Evolutionary conservation across 2,329 filamentous ascomycete species (phyloP).

Genomic region (Spiromastix sp.): DNA sequence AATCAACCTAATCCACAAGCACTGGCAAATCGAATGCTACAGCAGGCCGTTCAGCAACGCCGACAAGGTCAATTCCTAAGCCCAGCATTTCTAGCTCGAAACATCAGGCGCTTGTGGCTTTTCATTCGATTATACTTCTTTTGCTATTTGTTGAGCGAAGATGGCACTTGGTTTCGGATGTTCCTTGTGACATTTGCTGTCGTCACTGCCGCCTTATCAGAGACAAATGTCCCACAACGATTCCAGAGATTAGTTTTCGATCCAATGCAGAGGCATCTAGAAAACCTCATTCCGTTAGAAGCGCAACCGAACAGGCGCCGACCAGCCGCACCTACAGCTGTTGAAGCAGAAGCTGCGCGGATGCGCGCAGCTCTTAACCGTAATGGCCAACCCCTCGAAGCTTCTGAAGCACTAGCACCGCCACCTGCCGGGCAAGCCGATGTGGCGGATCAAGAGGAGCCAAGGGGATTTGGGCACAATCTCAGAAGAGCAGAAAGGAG

Average conservation of each 20-base stretch:
- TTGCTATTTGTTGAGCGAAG: slow-evolving; percentile 46
- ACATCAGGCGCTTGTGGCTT: slow-evolving; percentile 42
- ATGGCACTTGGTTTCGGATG: slow-evolving; percentile 35
- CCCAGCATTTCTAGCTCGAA: slow-evolving; percentile 1
- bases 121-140: slow-evolving; percentile 49
- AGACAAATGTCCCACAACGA: slow-evolving; percentile 28
- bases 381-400: neutral
- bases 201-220: slow-evolving; percentile 30
- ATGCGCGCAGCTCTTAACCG: neutral
- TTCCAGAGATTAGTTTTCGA: slow-evolving; percentile 24
- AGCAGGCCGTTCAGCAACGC: slow-evolving; percentile 1
- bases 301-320: slow-evolving; percentile 7
- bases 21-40: neutral
- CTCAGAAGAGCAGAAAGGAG: slow-evolving; percentile 38
- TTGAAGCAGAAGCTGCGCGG: neutral
- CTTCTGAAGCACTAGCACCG: neutral
- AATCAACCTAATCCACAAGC: neutral
- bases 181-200: slow-evolving; percentile 29
- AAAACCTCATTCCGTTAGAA: slow-evolving; percentile 28
- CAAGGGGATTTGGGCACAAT: slow-evolving; percentile 7
- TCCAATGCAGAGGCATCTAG: slow-evolving; percentile 35
- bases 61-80: slow-evolving; percentile 3
- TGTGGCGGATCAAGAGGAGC: neutral
- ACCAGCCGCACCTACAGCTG: slow-evolving; percentile 7
- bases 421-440: neutral